Conservation (phyloP, 1,284 basidiomycete species). For the Cryptococcus floricola region DNA sequence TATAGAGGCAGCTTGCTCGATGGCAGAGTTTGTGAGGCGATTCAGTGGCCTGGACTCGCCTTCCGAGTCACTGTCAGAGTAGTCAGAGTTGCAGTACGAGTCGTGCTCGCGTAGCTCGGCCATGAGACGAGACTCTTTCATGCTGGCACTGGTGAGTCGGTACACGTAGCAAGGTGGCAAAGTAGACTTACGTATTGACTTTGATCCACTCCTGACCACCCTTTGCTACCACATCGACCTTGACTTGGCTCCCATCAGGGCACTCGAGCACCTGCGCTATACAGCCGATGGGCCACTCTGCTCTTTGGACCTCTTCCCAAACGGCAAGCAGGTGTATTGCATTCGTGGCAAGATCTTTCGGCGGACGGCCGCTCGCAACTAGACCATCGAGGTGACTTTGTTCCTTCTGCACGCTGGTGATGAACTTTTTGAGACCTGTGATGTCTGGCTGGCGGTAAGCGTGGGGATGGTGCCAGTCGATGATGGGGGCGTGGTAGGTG, state of each 20-base stretch:
- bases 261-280: slow-evolving; percentile 34
- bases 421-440: slow-evolving; percentile 35
- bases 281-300: slow-evolving; percentile 27
- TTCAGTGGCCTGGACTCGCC: not conserved
- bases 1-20: slow-evolving; percentile 48
- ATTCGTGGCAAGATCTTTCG: slow-evolving; percentile 35
- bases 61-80: slow-evolving; percentile 22
- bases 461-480: slow-evolving; percentile 39
- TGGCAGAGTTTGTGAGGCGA: slow-evolving; percentile 58
- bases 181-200: slow-evolving; percentile 70
- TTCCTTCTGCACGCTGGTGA: slow-evolving; percentile 28
- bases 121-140: slow-evolving; percentile 67
- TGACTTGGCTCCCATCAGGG: slow-evolving; percentile 16
- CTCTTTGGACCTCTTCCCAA: slow-evolving; percentile 37
- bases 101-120: slow-evolving; percentile 77
- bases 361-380: slow-evolving; percentile 12
- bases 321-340: slow-evolving; percentile 34
- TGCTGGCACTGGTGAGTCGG: slow-evolving; percentile 50
- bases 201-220: slow-evolving; percentile 72
- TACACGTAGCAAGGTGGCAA: not conserved
- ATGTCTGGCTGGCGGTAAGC: slow-evolving; percentile 31
- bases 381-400: slow-evolving; percentile 25
- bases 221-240: slow-evolving; percentile 70
- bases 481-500: slow-evolving; percentile 33
- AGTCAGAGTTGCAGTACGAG: slow-evolving; percentile 60